These are phyloP conservation scores for Evernia prunastri DNA, from an alignment of 495 filamentous ascomycete species.

Conservation along the genomic window DNA sequence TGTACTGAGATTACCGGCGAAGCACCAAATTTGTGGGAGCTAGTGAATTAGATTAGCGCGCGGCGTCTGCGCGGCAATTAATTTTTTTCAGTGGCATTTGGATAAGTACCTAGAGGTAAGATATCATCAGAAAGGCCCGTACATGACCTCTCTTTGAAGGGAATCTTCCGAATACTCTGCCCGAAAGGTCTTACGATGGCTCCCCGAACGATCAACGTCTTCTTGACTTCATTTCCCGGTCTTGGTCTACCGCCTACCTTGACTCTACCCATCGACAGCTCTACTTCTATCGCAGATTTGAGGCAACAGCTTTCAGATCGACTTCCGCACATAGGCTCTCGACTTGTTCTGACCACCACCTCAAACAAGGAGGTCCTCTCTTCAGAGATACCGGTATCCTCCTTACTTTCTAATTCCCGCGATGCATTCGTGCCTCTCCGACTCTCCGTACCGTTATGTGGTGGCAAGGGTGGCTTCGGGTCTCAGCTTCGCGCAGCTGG, in stretches of 20 bases:
- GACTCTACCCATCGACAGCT: slow-evolving; percentile 48
- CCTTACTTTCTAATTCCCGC: slow-evolving; percentile 45
- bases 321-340: slow-evolving; percentile 48
- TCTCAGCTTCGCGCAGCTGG: slow-evolving; percentile 94
- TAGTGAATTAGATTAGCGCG: slow-evolving; percentile 2
- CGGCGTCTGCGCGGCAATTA: neutral
- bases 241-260: slow-evolving; percentile 74
- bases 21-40: neutral
- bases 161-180: neutral
- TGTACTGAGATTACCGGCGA: neutral
- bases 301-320: slow-evolving; percentile 53
- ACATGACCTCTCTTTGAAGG: neutral
- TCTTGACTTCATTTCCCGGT: slow-evolving; percentile 77
- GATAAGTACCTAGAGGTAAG: no score
- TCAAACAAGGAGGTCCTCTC: slow-evolving; percentile 62
- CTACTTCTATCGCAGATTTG: slow-evolving; percentile 60
- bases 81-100: no score
- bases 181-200: slow-evolving; percentile 30
- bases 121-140: no score
- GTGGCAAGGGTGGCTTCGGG: slow-evolving; percentile 96
- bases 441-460: slow-evolving; percentile 65
- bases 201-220: slow-evolving; percentile 60
- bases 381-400: slow-evolving; percentile 37
- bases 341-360: slow-evolving; percentile 73
- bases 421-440: slow-evolving; percentile 74